phyloP scores from a whole-genome alignment of 2,329 filamentous ascomycete genomes.

The Trichoderma asperellum region DNA sequence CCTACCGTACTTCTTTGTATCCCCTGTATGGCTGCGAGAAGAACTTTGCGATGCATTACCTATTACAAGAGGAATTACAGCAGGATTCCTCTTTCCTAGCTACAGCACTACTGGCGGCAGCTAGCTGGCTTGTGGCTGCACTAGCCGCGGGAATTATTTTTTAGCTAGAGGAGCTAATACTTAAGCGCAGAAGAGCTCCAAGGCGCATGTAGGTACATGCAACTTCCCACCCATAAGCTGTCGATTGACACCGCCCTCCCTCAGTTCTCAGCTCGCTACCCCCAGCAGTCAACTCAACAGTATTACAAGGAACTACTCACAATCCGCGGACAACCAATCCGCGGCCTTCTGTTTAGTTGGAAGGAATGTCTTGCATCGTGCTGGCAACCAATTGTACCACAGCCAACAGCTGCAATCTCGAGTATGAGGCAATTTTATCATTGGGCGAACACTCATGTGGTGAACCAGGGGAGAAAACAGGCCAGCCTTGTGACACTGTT shows the following conservation, averaged over 20 bases:
- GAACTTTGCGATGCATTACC: no score
- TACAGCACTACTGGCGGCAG: no score
- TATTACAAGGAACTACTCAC: neutral
- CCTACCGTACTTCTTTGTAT: no score
- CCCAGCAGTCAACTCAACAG: neutral
- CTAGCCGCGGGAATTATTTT: no score
- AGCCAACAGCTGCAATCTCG: neutral
- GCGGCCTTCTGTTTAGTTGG: neutral
- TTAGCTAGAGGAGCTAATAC: no score
- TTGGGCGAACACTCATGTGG: neutral
- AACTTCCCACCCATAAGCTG: neutral
- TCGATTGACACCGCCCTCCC: neutral
- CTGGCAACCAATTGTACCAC: neutral
- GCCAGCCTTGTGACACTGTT: slow-evolving; percentile 7
- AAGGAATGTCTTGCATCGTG: neutral
- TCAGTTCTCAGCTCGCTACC: neutral
- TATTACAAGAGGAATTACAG: no score
- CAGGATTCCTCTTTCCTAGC: no score
- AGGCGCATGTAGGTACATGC: no score
- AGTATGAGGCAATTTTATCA: slow-evolving; percentile 8
- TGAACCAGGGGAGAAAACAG: neutral
- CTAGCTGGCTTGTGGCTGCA: no score
- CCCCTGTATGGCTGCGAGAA: no score
- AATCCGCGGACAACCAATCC: neutral
- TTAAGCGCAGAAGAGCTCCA: no score